Conservation (phyloP, 2,329 filamentous ascomycete species). For the Claviceps africana region DNA sequence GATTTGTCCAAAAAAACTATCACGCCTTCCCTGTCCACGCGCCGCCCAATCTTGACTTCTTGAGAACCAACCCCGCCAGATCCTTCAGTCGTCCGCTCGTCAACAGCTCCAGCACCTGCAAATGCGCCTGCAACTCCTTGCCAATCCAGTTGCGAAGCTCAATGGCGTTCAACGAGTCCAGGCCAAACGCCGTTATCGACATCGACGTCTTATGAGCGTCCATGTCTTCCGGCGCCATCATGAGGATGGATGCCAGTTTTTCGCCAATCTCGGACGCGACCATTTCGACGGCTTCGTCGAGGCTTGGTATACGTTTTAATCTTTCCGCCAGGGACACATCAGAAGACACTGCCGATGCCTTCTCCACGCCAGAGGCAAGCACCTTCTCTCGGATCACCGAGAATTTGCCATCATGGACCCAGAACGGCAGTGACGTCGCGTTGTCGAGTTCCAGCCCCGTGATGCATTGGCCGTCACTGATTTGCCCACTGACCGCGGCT, state of each 20-base stretch:
- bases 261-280: constrained; percentile 11
- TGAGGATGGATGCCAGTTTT: constrained; percentile 23
- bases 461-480: constrained; percentile 32
- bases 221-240: constrained; percentile 14
- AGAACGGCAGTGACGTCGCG: constrained; percentile 28
- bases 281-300: constrained; percentile 14
- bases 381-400: constrained; percentile 29
- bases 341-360: constrained; percentile 1
- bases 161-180: constrained; percentile 37
- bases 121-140: constrained; percentile 24
- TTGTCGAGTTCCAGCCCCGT: constrained; percentile 35
- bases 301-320: constrained; percentile 5
- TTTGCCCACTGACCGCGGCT: constrained; percentile 32
- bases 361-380: constrained; percentile 8
- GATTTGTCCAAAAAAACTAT: background rate
- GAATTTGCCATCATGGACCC: constrained; percentile 41
- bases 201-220: constrained; percentile 9
- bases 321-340: constrained; percentile 9
- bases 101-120: constrained; percentile 42
- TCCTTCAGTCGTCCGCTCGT: constrained; percentile 28
- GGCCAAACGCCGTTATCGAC: constrained; percentile 15
- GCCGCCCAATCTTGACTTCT: constrained; percentile 13
- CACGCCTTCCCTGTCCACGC: constrained; percentile 5
- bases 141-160: constrained; percentile 39
- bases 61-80: constrained; percentile 12